Evolutionary conservation across 2,329 filamentous ascomycete species (phyloP), one percentile per base, ranked within the genome.

Genomic region (Penicillium paneum): DNA sequence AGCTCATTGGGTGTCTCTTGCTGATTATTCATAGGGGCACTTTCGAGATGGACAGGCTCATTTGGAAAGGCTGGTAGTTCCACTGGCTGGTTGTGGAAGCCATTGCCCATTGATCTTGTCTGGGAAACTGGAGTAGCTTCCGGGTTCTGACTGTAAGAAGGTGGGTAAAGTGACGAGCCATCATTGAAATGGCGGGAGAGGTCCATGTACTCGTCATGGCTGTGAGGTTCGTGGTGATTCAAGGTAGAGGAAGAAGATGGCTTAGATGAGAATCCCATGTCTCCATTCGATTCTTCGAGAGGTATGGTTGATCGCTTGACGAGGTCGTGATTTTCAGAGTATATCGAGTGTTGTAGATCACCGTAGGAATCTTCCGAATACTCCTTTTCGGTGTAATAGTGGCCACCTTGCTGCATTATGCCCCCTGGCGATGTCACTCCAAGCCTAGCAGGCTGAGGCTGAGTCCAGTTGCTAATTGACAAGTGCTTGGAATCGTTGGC

Each of bases 221-320:
- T 38, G 11, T 54, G 43, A 21, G 54, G 29, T 34, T 59, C 61
- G 29, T 60, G 57, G 38, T 55, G 58, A 44, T 62, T 64, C 40
- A 66, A 45, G 15, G 60, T 59, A 12, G 59, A 63, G 43, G 58
- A 49, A 19, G 61, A 64, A 8, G 58, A 65, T 49, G 57, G 57
- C 24, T 59, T 53, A 47, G 60, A 60, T 24, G 56, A 24, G 32
- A 61, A 65, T 21, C 32, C 46, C 32, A 44, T 47, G 21, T 47
- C 56, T 39, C 39, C 55, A 17, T 56, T 61, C 17, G 58, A 59
- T 34, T 60, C 63, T n/a, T 61, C 55, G 13, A 65, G 61, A 11
- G 61, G 63, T 8, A 61, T 53, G 6, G 61, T 64, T 13, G 63
- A 65, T 44, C 55, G 51, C 34, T 65, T 60, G 12, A 44, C 54